phyloP scores from a whole-genome alignment of 306 rosid species.

The Dryas drummondii region DNA sequence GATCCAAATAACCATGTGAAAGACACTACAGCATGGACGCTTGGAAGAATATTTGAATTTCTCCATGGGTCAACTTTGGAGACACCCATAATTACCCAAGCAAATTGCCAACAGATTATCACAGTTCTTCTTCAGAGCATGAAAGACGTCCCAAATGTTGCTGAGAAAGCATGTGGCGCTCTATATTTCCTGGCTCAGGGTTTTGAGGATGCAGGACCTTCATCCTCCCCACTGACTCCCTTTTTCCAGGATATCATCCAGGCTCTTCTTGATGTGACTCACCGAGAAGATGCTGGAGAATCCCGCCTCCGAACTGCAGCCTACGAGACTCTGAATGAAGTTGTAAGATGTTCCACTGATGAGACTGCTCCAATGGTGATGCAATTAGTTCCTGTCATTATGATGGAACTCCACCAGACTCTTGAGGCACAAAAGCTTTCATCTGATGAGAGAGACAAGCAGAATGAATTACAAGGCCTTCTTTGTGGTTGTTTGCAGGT shows the following conservation, averaged over 20 bases:
- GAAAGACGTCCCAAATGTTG: slow-evolving; percentile 92
- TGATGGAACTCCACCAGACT: slow-evolving; percentile 80
- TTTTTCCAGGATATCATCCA: slow-evolving; percentile 76
- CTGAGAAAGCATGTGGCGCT: slow-evolving; percentile 98
- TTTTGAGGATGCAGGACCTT: slow-evolving; percentile 67
- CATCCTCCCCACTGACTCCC: slow-evolving; percentile 73
- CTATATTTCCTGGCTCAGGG: slow-evolving; percentile 95
- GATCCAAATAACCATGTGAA: slow-evolving; percentile 90
- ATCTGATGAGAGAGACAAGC: slow-evolving; percentile 71
- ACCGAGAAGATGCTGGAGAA: slow-evolving; percentile 86
- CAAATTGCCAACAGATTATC: slow-evolving; percentile 76
- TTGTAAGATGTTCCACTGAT: slow-evolving; percentile 87
- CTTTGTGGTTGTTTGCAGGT: slow-evolving; percentile 99
- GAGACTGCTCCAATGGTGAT: slow-evolving; percentile 82
- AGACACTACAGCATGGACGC: slow-evolving; percentile 99
- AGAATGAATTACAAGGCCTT: slow-evolving; percentile 87
- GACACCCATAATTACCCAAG: slow-evolving; percentile 70
- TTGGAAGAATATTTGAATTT: slow-evolving; percentile 91
- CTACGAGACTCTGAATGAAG: slow-evolving; percentile 89
- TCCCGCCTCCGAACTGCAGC: slow-evolving; percentile 95
- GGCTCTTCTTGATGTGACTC: slow-evolving; percentile 73
- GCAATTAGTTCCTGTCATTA: slow-evolving; percentile 73
- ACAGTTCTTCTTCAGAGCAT: slow-evolving; percentile 82
- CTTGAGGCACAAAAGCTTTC: slow-evolving; percentile 66
- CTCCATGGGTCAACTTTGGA: slow-evolving; percentile 84